Evolutionary conservation across 2,329 filamentous ascomycete species (phyloP).

Genomic region (Aspergillus ochraceus): DNA sequence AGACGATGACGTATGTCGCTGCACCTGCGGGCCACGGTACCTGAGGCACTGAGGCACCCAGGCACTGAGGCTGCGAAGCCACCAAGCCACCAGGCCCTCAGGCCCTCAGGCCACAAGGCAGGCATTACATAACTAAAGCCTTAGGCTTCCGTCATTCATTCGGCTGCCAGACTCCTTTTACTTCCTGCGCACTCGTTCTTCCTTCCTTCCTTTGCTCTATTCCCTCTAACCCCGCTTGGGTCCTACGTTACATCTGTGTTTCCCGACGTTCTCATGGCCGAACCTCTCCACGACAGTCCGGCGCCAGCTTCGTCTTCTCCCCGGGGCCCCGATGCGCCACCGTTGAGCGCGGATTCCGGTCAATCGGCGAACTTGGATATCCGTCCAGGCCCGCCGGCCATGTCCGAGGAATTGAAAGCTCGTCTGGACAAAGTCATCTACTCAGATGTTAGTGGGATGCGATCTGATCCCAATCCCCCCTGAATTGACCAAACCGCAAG

Average conservation of each 20-base stretch:
- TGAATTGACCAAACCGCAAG: background rate
- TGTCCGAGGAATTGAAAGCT: conserved; percentile 38
- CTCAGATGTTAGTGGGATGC: conserved; percentile 43
- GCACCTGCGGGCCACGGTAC: background rate
- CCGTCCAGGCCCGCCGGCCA: conserved; percentile 20
- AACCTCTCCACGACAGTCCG: conserved; percentile 26
- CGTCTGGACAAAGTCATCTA: conserved; percentile 47
- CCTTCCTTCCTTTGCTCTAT: background rate
- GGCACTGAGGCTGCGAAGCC: background rate
- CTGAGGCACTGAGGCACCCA: background rate
- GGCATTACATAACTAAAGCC: background rate
- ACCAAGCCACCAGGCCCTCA: background rate
- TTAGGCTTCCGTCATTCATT: conserved; percentile 1
- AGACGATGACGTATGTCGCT: background rate
- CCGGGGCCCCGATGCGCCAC: conserved; percentile 30
- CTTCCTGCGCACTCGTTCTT: background rate
- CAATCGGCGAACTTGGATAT: conserved; percentile 23
- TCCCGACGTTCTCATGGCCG: conserved; percentile 27
- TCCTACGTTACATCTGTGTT: background rate
- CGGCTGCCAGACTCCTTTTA: background rate
- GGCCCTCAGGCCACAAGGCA: background rate
- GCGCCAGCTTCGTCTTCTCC: conserved; percentile 21
- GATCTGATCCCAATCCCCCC: background rate
- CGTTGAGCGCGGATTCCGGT: conserved; percentile 31
- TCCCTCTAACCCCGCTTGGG: background rate